Base-by-base conservation (phyloP, 1,284 basidiomycete genomes). In the Inonotus obliquus region DNA sequence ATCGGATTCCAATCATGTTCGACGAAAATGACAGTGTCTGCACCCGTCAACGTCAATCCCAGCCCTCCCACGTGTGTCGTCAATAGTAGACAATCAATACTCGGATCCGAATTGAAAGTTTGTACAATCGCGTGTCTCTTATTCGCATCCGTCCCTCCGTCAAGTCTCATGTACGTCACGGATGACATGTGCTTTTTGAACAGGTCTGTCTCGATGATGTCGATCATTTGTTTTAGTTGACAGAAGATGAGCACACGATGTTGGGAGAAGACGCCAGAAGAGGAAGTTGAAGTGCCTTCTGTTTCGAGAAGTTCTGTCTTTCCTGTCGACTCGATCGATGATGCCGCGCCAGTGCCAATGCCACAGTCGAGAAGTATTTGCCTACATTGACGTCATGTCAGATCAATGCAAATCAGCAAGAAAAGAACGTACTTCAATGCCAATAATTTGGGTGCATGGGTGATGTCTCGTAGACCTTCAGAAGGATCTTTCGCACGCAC, bases 1-100 rank as follows among this genome's bases (percentile, higher is more conserved):
- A 97, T 98, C 19, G 97, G 97, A 74, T 99, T 99, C 97, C 97
- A 99, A 73, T 99, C 97, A 73, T 99, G 97, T 73, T 99, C 97
- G 54, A 99, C 94, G 70, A 99, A 99, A 66, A 99, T 98, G 66
- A 99, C 97, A 1, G 97, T 99, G 73, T 99, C 97, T 9, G 97
- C 97, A 25, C 97, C 96, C 0, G 97, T 99, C 67, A 99, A 78
- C 21, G 97, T 99, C 67, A 99, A 76, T 1, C 97, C 97, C 13
- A 99, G 79, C 4, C 97, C 97, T 64, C 97, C 97, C 52, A 99
- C 96, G 66, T 95, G 93, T 0, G 97, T 99, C 0, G 97, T 99
- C 63, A 99, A 81, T 19, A 99, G 80, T 23, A 99, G 79, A 65
- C 95, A 96, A 73, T 99, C 97, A 69, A 99, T 99, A 69, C 92